Evolutionary conservation across 176 grass and related monocot species (phyloP).

Genomic region (Zizania latifolia): DNA sequence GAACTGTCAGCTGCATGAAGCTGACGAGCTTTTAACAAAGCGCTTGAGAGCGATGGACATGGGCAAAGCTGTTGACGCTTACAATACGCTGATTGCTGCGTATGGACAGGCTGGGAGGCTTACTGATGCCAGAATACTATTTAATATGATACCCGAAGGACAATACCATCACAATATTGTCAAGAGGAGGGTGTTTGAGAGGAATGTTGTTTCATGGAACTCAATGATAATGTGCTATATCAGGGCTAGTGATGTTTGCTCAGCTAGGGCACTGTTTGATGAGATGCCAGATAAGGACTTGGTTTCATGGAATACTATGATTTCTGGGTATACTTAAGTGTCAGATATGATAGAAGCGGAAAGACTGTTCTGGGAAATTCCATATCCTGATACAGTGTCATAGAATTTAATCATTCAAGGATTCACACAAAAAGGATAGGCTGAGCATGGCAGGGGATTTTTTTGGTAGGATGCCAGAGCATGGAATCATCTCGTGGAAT

Average conservation of each 20-base stretch:
- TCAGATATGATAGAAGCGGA: conserved; percentile 48
- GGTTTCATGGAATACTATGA: conserved; percentile 70
- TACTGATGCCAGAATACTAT: conserved; percentile 43
- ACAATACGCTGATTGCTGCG: conserved; percentile 62
- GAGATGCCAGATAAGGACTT: conserved; percentile 56
- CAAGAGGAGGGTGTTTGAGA: conserved; percentile 29
- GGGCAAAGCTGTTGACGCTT: conserved; percentile 45
- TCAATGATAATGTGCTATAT: conserved; percentile 71
- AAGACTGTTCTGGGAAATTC: conserved; percentile 46
- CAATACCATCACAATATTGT: not conserved
- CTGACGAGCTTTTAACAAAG: conserved; percentile 42
- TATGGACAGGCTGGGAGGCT: conserved; percentile 53
- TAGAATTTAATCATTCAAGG: conserved; percentile 74
- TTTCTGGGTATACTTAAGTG: conserved; percentile 40
- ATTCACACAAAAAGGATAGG: conserved; percentile 45
- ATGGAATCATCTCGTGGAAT: conserved; percentile 56
- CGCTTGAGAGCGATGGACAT: conserved; percentile 13
- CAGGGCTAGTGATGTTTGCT: conserved; percentile 36
- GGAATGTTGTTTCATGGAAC: conserved; percentile 68
- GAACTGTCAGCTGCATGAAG: conserved; percentile 40
- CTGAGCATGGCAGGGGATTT: conserved; percentile 33
- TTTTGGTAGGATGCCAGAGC: conserved; percentile 55
- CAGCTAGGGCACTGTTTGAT: conserved; percentile 54
- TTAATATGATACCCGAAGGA: conserved; percentile 51
- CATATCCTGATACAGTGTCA: conserved; percentile 45